Conservation (phyloP, 169 alveolate species). For the Plasmodium sp. region DNA sequence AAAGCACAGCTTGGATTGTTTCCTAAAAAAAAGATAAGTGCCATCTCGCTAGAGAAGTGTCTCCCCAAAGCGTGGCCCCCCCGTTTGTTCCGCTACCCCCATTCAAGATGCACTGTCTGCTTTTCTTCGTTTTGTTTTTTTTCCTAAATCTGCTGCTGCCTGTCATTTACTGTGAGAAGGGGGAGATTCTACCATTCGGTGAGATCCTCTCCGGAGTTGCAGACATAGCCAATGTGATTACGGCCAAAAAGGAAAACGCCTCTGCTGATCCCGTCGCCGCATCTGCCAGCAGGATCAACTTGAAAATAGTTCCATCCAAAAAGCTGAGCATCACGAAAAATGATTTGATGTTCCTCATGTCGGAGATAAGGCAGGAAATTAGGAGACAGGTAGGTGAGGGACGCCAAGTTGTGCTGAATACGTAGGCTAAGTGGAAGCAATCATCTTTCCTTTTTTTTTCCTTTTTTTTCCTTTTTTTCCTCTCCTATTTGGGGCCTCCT, state of each 20-base stretch:
- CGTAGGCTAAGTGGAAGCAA: not conserved
- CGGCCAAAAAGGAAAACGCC: constrained; percentile 7
- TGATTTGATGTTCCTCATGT: constrained; percentile 53
- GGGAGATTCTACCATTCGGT: constrained; percentile 55
- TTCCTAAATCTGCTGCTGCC: not conserved
- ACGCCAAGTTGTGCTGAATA: not conserved
- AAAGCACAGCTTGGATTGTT: not conserved
- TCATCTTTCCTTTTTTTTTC: not conserved
- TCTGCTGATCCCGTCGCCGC: not conserved
- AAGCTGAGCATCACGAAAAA: constrained; percentile 40
- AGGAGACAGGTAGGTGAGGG: constrained; percentile 65
- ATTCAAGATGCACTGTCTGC: not conserved
- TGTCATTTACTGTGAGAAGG: constrained; percentile 26
- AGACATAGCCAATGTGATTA: constrained; percentile 45
- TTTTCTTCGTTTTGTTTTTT: not conserved
- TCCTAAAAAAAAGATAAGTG: not conserved
- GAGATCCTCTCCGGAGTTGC: constrained; percentile 60
- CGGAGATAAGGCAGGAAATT: constrained; percentile 63
- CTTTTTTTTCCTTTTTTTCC: not conserved
- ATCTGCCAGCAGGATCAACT: constrained; percentile 19
- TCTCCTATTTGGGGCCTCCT: not conserved
- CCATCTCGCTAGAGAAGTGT: not conserved
- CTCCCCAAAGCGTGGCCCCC: not conserved
- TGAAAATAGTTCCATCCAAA: constrained; percentile 73
- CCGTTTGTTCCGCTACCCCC: not conserved